Evolutionary conservation across 129 eudicot genomes (phyloP).

Genomic region (Rutidosis leptorrhynchoides): DNA sequence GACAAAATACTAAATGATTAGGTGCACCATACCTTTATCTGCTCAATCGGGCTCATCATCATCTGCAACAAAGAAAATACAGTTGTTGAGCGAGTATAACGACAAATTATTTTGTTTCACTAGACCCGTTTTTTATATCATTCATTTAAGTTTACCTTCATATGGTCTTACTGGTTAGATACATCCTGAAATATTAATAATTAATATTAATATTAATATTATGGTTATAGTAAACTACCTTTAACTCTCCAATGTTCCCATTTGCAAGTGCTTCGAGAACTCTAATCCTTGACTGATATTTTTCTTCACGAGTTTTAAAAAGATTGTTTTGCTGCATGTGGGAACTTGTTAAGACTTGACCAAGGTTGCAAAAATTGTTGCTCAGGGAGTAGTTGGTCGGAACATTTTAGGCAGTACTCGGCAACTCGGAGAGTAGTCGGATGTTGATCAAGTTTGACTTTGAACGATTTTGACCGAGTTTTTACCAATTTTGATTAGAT

Average conservation of each 20-base stretch:
- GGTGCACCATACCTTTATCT: conserved; percentile 49
- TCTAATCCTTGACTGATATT: conserved; percentile 82
- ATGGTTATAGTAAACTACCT: conserved; percentile 38
- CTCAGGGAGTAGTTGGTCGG: no score
- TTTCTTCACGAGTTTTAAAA: conserved; percentile 83
- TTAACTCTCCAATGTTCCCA: conserved; percentile 65
- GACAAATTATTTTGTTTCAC: conserved; percentile 1
- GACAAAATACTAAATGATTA: neutral
- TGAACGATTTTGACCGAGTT: no score
- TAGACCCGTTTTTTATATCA: conserved; percentile 3
- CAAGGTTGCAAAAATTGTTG: no score
- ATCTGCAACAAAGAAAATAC: conserved; percentile 35
- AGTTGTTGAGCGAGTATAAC: conserved; percentile 1
- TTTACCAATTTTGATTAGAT: no score
- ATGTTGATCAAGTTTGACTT: no score
- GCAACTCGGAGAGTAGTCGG: no score
- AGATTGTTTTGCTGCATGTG: conserved; percentile 78
- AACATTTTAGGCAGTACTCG: no score
- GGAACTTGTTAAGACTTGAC: no score
- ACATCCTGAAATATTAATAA: conserved; percentile 26
- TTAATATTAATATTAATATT: no score
- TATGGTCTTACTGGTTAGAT: conserved; percentile 35
- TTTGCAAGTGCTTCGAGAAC: conserved; percentile 92
- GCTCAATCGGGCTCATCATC: conserved; percentile 68
- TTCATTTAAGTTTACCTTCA: conserved; percentile 31